Conservation (phyloP, 352 stramenopile genomes). For the Thalassiosira mediterranea region DNA sequence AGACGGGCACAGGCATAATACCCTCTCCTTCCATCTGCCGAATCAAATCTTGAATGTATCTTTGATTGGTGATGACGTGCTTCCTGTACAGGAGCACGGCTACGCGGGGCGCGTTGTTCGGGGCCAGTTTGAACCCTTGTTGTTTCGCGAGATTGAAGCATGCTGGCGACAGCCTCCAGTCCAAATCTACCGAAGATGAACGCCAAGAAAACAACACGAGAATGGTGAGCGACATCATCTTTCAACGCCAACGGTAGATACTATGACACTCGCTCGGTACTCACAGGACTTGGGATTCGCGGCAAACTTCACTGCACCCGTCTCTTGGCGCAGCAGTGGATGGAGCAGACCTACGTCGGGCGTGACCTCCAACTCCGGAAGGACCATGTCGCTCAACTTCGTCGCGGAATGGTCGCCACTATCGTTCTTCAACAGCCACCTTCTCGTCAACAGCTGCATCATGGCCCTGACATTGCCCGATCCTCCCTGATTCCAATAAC, state of each 20-base stretch:
- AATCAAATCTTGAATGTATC: conserved; percentile 81
- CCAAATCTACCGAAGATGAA: conserved; percentile 57
- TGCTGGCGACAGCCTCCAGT: conserved; percentile 63
- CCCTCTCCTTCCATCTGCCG: conserved; percentile 69
- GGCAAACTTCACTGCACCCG: neutral
- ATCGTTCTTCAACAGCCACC: conserved; percentile 30
- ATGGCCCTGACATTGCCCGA: conserved; percentile 77
- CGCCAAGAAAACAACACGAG: conserved; percentile 44
- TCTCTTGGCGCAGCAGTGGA: conserved; percentile 60
- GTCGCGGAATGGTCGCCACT: neutral
- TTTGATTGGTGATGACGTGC: conserved; percentile 83
- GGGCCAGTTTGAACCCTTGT: conserved; percentile 49
- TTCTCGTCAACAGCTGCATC: conserved; percentile 68
- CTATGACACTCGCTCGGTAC: no score
- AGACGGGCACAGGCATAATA: conserved; percentile 80
- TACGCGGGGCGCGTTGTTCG: conserved; percentile 59
- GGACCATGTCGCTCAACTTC: conserved; percentile 26
- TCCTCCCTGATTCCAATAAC: conserved; percentile 84
- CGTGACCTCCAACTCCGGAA: conserved; percentile 68
- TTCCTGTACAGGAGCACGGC: conserved; percentile 84
- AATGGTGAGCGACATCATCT: no score
- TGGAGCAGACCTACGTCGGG: conserved; percentile 80
- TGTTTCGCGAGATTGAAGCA: conserved; percentile 28
- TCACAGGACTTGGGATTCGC: conserved; percentile 21
- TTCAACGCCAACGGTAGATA: no score